Conservation (phyloP, 1,284 basidiomycete genomes). For the Rhodofomes roseus region DNA sequence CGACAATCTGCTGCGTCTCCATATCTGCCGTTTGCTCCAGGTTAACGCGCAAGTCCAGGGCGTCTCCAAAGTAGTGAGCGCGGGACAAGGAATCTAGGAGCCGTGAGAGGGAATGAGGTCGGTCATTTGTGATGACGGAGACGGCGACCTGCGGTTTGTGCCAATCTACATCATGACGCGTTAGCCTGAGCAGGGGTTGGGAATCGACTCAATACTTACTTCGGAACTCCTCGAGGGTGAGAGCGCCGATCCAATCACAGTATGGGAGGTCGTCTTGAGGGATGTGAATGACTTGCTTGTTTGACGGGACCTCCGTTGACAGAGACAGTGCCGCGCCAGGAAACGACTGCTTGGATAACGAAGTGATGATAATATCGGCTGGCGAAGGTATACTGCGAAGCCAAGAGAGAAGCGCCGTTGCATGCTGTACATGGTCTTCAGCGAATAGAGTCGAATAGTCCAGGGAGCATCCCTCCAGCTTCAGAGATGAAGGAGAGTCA, state of each 20-base stretch:
- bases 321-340: neutral
- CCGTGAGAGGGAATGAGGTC: conserved; percentile 67
- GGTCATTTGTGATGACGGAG: conserved; percentile 71
- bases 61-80: conserved; percentile 68
- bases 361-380: conserved; percentile 32
- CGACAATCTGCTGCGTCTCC: conserved; percentile 51
- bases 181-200: conserved; percentile 5
- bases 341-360: conserved; percentile 19
- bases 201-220: conserved; percentile 33
- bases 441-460: conserved; percentile 4
- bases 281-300: conserved; percentile 32
- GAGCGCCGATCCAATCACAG: conserved; percentile 61
- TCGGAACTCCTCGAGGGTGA: conserved; percentile 52
- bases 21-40: conserved; percentile 70
- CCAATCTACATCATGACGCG: conserved; percentile 60
- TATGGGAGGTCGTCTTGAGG: conserved; percentile 50
- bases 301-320: neutral
- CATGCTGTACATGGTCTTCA: neutral
- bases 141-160: conserved; percentile 63
- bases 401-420: conserved; percentile 4
- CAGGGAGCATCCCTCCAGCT: conserved; percentile 17
- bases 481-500: conserved; percentile 9
- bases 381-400: conserved; percentile 14
- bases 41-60: conserved; percentile 59
- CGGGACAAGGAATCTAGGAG: conserved; percentile 59